A percentile compares a stretch with the other conserved stretches of the same genome.
These are phyloP conservation scores for Saccharomyces hybrid DNA, from an alignment of 1,139 yeast species.

Conservation along the genomic window DNA sequence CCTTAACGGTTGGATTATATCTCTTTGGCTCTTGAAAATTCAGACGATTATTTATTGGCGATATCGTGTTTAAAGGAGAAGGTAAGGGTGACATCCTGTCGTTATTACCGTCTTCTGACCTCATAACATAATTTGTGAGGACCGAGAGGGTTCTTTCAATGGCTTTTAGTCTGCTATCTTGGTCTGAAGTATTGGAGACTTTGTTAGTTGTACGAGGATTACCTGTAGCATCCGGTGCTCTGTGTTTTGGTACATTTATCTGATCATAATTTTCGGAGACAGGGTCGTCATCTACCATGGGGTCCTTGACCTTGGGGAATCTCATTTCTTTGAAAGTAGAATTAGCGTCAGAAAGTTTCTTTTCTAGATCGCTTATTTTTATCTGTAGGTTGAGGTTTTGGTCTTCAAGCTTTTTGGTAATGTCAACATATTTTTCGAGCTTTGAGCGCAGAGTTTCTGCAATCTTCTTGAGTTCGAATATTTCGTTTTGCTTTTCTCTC, in stretches of 20 bases:
- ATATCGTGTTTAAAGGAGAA: background rate
- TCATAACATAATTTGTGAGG: background rate
- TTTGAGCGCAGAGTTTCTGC: constrained; percentile 7
- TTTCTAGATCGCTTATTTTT: constrained; percentile 6
- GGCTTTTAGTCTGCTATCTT: background rate
- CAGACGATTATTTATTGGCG: background rate
- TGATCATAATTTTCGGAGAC: background rate
- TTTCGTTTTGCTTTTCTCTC: constrained; percentile 7
- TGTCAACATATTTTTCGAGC: constrained; percentile 8
- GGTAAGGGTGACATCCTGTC: background rate
- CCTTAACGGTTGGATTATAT: background rate
- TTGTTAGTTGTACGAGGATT: background rate
- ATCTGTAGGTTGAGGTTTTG: constrained; percentile 2
- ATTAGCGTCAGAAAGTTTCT: constrained; percentile 1
- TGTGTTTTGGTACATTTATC: background rate
- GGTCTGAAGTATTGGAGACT: background rate
- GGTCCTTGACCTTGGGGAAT: background rate
- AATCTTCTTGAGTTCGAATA: constrained; percentile 5
- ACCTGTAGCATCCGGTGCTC: background rate
- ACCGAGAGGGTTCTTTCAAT: background rate
- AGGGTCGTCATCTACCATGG: background rate
- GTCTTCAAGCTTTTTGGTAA: constrained; percentile 6
- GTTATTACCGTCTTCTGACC: background rate
- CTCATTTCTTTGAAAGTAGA: background rate
- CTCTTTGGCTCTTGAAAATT: background rate